phyloP scores from a whole-genome alignment of 306 rosid genomes.

The Chamaecrista fasciculata region DNA sequence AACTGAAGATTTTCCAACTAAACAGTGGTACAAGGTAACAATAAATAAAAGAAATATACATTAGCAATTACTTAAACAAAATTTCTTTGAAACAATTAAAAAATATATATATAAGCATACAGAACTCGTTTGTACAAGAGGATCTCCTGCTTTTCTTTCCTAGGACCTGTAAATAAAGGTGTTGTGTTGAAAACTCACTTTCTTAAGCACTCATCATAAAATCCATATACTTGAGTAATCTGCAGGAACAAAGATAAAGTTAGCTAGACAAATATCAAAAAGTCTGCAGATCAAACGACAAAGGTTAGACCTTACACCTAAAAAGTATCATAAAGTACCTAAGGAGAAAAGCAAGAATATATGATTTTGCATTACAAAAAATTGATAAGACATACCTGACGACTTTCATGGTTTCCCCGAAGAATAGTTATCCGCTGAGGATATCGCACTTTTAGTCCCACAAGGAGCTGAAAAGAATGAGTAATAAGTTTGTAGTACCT shows the following conservation, averaged over 20 bases:
- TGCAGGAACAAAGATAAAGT: conserved; percentile 36
- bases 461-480: conserved; percentile 72
- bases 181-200: conserved; percentile 60
- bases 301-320: conserved; percentile 1
- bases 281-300: conserved; percentile 15
- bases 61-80: neutral
- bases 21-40: conserved; percentile 3
- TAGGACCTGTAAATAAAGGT: conserved; percentile 31
- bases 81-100: conserved; percentile 4
- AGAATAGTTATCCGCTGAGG: conserved; percentile 97
- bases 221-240: conserved; percentile 97
- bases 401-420: conserved; percentile 99
- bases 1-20: neutral
- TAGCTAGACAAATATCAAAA: conserved; percentile 27
- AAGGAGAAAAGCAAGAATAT: conserved; percentile 1
- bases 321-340: conserved; percentile 21
- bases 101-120: conserved; percentile 2
- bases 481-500: conserved; percentile 24
- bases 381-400: conserved; percentile 65
- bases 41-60: neutral
- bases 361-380: conserved; percentile 12
- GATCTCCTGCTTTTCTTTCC: conserved; percentile 9
- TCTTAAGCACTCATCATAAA: conserved; percentile 91
- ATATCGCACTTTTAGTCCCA: conserved; percentile 91
- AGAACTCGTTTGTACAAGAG: conserved; percentile 16